phyloP scores from a whole-genome alignment of 1,284 basidiomycete genomes.

The Boletus coffeatus region DNA sequence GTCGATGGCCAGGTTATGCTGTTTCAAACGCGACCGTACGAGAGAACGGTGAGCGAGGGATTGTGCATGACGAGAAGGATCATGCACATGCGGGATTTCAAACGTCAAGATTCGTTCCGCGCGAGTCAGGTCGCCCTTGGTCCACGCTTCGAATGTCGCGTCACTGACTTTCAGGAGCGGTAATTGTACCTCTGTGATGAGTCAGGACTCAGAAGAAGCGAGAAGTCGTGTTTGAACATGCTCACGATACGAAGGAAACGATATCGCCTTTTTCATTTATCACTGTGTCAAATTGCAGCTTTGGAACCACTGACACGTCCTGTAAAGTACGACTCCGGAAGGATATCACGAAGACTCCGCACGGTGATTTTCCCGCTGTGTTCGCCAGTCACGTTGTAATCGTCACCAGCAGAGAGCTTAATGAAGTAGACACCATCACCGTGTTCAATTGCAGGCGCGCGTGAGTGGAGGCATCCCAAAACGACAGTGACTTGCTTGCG shows the following conservation, averaged over 20 bases:
- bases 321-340: not conserved
- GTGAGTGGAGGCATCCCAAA: not conserved
- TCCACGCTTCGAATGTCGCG: not conserved
- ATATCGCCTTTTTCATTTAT: not conserved
- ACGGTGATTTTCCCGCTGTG: not conserved
- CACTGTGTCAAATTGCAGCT: not conserved
- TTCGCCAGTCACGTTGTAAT: not conserved
- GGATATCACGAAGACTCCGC: not conserved
- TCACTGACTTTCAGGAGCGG: not conserved
- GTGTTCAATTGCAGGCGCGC: not conserved
- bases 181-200: not conserved
- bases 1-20: not conserved
- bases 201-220: no score
- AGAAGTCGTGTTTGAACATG: not conserved
- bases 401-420: not conserved
- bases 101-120: not conserved
- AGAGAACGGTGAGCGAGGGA: not conserved
- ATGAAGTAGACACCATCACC: not conserved
- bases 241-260: not conserved
- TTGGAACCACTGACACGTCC: not conserved
- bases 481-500: not conserved
- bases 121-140: not conserved
- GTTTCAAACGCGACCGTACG: not conserved
- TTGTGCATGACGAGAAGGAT: not conserved
- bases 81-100: no score